Evolutionary conservation across 2,329 filamentous ascomycete genomes (phyloP).

Genomic region (Paraphoma chrysanthemicola): DNA sequence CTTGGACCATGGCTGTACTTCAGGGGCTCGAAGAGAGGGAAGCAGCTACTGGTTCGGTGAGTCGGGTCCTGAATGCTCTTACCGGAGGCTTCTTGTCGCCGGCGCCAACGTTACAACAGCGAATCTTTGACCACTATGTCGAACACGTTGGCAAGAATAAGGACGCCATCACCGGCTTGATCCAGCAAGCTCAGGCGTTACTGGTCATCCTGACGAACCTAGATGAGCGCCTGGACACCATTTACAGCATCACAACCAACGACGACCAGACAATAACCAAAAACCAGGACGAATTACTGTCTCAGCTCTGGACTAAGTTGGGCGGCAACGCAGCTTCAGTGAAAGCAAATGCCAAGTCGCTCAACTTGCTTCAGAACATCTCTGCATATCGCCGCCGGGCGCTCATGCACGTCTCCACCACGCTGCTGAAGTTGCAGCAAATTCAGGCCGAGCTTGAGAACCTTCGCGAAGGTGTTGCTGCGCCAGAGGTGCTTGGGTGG

Average conservation of each 20-base stretch:
- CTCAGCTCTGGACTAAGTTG: constrained; percentile 75
- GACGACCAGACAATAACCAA: constrained; percentile 66
- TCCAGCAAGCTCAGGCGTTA: constrained; percentile 73
- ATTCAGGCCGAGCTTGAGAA: constrained; percentile 76
- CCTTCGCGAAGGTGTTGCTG: constrained; percentile 72
- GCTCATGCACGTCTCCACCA: constrained; percentile 70
- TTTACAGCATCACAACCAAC: constrained; percentile 71
- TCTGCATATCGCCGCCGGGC: constrained; percentile 70
- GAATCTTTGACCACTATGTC: constrained; percentile 76
- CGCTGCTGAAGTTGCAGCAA: constrained; percentile 75
- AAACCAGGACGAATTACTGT: constrained; percentile 70
- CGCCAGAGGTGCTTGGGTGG: constrained; percentile 66
- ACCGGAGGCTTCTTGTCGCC: constrained; percentile 64
- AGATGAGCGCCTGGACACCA: constrained; percentile 72
- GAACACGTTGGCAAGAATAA: constrained; percentile 74
- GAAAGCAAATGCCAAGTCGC: constrained; percentile 67
- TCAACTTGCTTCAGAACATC: constrained; percentile 71
- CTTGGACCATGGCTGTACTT: constrained; percentile 75
- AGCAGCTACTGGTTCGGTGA: constrained; percentile 46
- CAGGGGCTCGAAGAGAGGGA: constrained; percentile 63
- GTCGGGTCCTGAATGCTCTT: constrained; percentile 53
- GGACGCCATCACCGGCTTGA: constrained; percentile 71
- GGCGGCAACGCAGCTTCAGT: constrained; percentile 71
- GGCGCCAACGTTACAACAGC: constrained; percentile 46
- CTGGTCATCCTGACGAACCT: constrained; percentile 70